These are phyloP conservation scores for Vitrella brassicaformis DNA, from an alignment of 73 alveolate genomes.

Conservation along the genomic window DNA sequence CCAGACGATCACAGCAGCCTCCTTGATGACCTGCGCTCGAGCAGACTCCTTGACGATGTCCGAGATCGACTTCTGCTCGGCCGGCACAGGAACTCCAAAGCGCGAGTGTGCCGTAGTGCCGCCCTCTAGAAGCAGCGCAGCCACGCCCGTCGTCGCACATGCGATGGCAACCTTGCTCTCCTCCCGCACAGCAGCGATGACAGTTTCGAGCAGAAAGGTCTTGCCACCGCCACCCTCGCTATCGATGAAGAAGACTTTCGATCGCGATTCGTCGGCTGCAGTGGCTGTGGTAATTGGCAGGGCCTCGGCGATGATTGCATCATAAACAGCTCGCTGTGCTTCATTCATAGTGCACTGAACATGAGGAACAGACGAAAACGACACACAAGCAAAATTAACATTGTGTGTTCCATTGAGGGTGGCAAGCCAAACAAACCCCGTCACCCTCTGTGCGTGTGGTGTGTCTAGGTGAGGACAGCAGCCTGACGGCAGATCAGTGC, in stretches of 20 bases:
- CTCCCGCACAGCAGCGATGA: background rate
- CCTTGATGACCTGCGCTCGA: background rate
- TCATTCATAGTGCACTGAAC: too few species aligned
- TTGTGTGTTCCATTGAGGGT: too few species aligned
- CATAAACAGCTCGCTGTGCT: too few species aligned
- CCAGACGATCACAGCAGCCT: conserved; percentile 1
- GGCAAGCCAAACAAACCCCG: too few species aligned
- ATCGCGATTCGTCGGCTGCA: too few species aligned
- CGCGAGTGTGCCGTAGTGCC: conserved; percentile 4
- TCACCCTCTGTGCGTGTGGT: too few species aligned
- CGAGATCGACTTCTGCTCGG: background rate
- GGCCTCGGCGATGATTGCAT: too few species aligned
- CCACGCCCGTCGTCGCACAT: background rate
- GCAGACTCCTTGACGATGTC: background rate
- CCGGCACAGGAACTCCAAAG: conserved; percentile 3
- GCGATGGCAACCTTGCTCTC: background rate
- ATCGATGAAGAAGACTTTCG: conserved; percentile 1
- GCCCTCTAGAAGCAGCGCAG: background rate
- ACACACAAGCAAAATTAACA: too few species aligned
- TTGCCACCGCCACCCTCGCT: conserved; percentile 1
- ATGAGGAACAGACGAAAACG: too few species aligned
- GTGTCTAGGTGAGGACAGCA: too few species aligned
- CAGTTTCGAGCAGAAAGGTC: background rate
- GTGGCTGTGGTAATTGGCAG: too few species aligned
- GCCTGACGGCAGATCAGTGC: too few species aligned